Evolutionary conservation across 495 filamentous ascomycete genomes (phyloP).

Genomic region (Aspergillus kassunensis): DNA sequence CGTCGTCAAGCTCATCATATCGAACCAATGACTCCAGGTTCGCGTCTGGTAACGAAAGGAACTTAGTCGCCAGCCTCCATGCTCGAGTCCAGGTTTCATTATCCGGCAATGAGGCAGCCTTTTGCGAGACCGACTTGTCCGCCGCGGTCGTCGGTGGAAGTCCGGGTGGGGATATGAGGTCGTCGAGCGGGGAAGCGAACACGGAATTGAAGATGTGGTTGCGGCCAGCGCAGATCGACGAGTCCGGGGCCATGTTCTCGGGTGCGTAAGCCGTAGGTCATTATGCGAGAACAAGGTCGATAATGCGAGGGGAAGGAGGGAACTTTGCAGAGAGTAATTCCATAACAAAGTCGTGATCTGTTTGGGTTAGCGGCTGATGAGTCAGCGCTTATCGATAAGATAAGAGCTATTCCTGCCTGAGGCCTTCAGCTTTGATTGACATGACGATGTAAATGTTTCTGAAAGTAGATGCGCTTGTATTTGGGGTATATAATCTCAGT

Average conservation of each 20-base stretch:
- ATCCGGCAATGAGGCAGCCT: constrained; percentile 30
- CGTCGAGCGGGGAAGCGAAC: constrained; percentile 44
- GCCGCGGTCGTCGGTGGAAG: constrained; percentile 1
- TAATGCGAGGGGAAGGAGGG: neutral
- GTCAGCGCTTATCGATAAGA: constrained; percentile 22
- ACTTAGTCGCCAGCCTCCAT: constrained; percentile 63
- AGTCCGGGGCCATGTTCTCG: constrained; percentile 14
- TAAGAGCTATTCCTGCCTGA: neutral
- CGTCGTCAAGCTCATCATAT: constrained; percentile 24
- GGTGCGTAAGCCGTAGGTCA: constrained; percentile 7
- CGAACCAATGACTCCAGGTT: constrained; percentile 26
- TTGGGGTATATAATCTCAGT: neutral
- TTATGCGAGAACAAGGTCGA: neutral
- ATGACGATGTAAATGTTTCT: too few species aligned
- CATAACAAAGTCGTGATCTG: neutral
- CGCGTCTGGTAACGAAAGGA: constrained; percentile 52
- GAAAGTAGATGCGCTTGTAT: neutral
- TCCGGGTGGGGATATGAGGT: constrained; percentile 22
- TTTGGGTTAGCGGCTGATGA: constrained; percentile 5
- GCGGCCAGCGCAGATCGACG: constrained; percentile 30
- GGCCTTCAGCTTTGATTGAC: neutral
- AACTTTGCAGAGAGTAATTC: neutral
- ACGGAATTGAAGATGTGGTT: constrained; percentile 50
- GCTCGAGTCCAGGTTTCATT: constrained; percentile 62
- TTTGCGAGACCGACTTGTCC: neutral